phyloP scores from a whole-genome alignment of 306 rosid species.

The Trichosanthes cucumerina region DNA sequence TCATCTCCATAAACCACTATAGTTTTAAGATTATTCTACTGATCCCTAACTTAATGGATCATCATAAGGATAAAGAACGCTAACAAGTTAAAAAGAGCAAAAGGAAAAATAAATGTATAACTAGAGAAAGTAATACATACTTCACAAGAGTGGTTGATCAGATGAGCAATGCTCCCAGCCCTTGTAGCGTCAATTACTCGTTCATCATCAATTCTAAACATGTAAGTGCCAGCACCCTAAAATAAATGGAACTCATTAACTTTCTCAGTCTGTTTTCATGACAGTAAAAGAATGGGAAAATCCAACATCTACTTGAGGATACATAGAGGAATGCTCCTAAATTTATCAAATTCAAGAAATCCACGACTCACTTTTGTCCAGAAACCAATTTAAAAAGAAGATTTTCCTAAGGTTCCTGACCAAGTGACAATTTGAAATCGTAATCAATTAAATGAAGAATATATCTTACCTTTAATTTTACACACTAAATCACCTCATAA shows the following conservation, averaged over 20 bases:
- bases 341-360: not conserved
- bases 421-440: not conserved
- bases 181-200: constrained; percentile 96
- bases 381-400: not conserved
- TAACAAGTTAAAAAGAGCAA: not conserved
- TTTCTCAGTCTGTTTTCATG: not conserved
- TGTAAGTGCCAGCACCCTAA: constrained; percentile 99
- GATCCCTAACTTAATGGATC: not conserved
- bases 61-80: not conserved
- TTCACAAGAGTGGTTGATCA: constrained; percentile 95
- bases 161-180: constrained; percentile 99
- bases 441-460: not conserved
- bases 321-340: not conserved
- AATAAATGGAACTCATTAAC: constrained; percentile 18
- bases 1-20: not conserved
- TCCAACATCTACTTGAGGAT: not conserved
- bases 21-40: not conserved
- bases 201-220: constrained; percentile 94
- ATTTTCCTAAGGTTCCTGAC: not conserved
- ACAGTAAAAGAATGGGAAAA: not conserved
- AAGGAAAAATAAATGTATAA: not conserved
- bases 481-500: not conserved
- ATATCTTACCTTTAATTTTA: not conserved
- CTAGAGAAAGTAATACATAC: constrained; percentile 33
- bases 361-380: not conserved